Evolutionary conservation across 345 rosid genomes (phyloP).

Genomic region (Lepidium didymum): DNA sequence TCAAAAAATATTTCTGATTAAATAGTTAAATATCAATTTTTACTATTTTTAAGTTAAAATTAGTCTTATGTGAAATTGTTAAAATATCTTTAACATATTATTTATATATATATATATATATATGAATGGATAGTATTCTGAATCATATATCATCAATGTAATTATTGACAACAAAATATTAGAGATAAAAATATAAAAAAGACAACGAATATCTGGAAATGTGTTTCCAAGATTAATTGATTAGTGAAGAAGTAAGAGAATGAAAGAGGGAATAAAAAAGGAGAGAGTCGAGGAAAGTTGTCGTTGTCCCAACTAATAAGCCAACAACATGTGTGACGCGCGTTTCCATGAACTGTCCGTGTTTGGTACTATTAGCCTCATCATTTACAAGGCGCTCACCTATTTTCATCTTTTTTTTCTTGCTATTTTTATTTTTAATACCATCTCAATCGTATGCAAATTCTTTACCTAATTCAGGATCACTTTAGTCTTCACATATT

Average conservation of each 20-base stretch:
- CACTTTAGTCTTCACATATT: background rate
- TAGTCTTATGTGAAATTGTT: too few relatives aligned
- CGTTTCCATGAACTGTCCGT: constrained; percentile 27
- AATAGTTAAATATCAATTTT: too few relatives aligned
- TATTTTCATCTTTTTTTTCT: background rate
- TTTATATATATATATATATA: too few relatives aligned
- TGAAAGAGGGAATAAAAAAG: background rate
- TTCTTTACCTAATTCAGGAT: background rate
- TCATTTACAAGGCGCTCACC: constrained; percentile 7
- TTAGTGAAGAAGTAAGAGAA: background rate
- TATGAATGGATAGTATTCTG: too few relatives aligned
- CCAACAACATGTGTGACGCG: constrained; percentile 23
- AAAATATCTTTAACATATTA: too few relatives aligned
- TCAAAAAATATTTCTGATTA: too few relatives aligned
- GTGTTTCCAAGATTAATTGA: too few relatives aligned
- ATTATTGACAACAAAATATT: too few relatives aligned
- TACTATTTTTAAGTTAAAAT: too few relatives aligned
- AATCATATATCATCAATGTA: too few relatives aligned
- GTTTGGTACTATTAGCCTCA: constrained; percentile 19
- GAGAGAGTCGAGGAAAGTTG: constrained; percentile 14
- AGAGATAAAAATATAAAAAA: too few relatives aligned
- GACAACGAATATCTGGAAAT: too few relatives aligned
- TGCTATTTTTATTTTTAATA: background rate
- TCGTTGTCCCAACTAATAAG: constrained; percentile 7
- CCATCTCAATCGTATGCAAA: constrained; percentile 9